phyloP scores from a whole-genome alignment of 2,329 filamentous ascomycete species.

The Neopestalotiopsis rosae region DNA sequence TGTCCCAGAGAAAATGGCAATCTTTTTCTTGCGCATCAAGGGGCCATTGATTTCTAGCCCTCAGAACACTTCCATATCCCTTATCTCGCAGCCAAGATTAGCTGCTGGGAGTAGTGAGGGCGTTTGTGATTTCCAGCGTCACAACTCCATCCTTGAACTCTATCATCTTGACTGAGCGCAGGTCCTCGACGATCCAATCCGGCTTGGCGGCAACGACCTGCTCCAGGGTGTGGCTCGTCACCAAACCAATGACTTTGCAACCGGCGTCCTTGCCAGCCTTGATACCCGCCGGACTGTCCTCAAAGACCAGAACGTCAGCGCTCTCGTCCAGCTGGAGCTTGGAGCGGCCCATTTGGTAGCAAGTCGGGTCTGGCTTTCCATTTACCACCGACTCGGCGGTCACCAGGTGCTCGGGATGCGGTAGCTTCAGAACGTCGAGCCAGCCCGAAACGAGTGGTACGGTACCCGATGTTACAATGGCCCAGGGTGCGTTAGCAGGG shows the following conservation, averaged over 20 bases:
- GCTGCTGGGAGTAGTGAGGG: slow-evolving; percentile 41
- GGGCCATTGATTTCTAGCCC: too few relatives aligned
- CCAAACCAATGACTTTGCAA: slow-evolving; percentile 82
- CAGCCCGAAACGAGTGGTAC: slow-evolving; percentile 72
- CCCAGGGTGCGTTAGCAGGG: slow-evolving; percentile 71
- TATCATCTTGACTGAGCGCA: slow-evolving; percentile 73
- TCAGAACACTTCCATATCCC: too few relatives aligned
- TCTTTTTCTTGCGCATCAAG: too few relatives aligned
- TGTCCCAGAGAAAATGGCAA: too few relatives aligned
- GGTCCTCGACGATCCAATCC: slow-evolving; percentile 85
- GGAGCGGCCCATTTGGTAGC: slow-evolving; percentile 72
- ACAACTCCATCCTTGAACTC: slow-evolving; percentile 62
- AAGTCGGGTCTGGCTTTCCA: slow-evolving; percentile 79
- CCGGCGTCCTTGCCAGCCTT: slow-evolving; percentile 83
- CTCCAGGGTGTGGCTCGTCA: slow-evolving; percentile 79
- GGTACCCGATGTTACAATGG: slow-evolving; percentile 82
- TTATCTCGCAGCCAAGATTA: too few relatives aligned
- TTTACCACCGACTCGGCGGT: slow-evolving; percentile 76
- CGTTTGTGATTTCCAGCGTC: slow-evolving; percentile 71
- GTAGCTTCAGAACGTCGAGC: slow-evolving; percentile 70
- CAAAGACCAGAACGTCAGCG: slow-evolving; percentile 73
- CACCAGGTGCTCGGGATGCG: slow-evolving; percentile 69
- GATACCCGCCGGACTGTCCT: slow-evolving; percentile 89
- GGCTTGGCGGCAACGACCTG: slow-evolving; percentile 78
- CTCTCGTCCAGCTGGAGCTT: slow-evolving; percentile 59